A percentile compares a stretch with the other conserved stretches of the same genome.
phyloP scores from a whole-genome alignment of 176 grass and related monocot species.

The Areca catechu region DNA sequence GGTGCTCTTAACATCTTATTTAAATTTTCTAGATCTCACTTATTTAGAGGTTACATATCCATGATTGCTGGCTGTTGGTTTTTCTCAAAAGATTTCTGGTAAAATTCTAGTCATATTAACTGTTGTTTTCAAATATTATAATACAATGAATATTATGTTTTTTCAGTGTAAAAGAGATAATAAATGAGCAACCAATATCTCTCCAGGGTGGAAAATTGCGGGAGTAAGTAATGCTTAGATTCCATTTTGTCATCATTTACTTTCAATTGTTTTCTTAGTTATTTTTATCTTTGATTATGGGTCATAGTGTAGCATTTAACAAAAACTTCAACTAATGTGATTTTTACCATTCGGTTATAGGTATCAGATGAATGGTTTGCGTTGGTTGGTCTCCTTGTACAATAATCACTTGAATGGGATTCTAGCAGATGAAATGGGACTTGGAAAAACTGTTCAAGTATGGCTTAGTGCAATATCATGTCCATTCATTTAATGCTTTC shows the following conservation, averaged over 20 bases:
- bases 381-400: conserved; percentile 95
- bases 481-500: conserved; percentile 12
- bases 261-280: not conserved
- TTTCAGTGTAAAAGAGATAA: conserved; percentile 87
- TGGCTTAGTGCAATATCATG: conserved; percentile 23
- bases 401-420: conserved; percentile 98
- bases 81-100: too few species aligned
- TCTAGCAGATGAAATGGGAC: conserved; percentile 99
- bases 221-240: conserved; percentile 46
- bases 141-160: conserved; percentile 10
- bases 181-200: conserved; percentile 77
- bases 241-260: conserved; percentile 9
- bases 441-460: conserved; percentile 99
- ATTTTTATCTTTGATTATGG: conserved; percentile 3
- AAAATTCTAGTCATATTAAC: too few species aligned
- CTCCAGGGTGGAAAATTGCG: conserved; percentile 85
- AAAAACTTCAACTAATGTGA: conserved; percentile 6
- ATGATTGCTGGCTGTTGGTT: too few species aligned
- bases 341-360: conserved; percentile 32
- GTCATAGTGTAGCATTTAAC: not conserved
- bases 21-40: not conserved
- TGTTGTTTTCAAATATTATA: too few species aligned
- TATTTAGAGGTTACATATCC: too few species aligned
- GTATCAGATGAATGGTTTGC: conserved; percentile 97
- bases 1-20: conserved; percentile 32